A percentile compares a stretch with the other conserved stretches of the same genome.
Evolutionary conservation across 768 basidiomycete genomes (phyloP).

Genomic region (Leccinum longicurvipes): DNA sequence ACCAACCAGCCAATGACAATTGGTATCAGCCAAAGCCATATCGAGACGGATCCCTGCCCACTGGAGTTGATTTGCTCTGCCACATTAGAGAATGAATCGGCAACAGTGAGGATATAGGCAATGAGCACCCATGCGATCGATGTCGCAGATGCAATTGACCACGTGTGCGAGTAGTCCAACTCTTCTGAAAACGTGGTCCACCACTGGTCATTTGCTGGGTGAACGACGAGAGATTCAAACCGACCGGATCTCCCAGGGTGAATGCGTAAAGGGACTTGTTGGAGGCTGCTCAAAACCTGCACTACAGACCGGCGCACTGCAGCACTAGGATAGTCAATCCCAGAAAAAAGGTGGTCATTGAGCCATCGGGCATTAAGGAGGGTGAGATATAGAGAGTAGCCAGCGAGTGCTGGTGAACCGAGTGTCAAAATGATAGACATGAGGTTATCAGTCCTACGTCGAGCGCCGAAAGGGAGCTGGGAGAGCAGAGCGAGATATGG

Average conservation of each 20-base stretch:
- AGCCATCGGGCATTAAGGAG: conserved; percentile 45
- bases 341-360: conserved; percentile 25
- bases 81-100: conserved; percentile 14
- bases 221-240: conserved; percentile 35
- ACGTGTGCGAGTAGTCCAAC: conserved; percentile 39
- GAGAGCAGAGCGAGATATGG: conserved; percentile 52
- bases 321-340: no score
- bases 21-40: conserved; percentile 44
- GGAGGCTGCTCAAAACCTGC: conserved; percentile 36
- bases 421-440: conserved; percentile 41
- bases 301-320: conserved; percentile 24
- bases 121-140: conserved; percentile 44
- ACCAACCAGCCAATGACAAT: conserved; percentile 41
- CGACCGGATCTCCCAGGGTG: no score
- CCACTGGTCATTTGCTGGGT: conserved; percentile 41
- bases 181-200: conserved; percentile 34
- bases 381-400: conserved; percentile 42
- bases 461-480: conserved; percentile 46
- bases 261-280: conserved; percentile 37
- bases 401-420: conserved; percentile 44
- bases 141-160: conserved; percentile 38
- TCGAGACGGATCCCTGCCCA: conserved; percentile 38
- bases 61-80: conserved; percentile 25
- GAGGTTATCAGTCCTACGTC: conserved; percentile 38
- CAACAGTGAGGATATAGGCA: conserved; percentile 33